phyloP scores from a whole-genome alignment of 768 basidiomycete species.

The Boletellus sp. region DNA sequence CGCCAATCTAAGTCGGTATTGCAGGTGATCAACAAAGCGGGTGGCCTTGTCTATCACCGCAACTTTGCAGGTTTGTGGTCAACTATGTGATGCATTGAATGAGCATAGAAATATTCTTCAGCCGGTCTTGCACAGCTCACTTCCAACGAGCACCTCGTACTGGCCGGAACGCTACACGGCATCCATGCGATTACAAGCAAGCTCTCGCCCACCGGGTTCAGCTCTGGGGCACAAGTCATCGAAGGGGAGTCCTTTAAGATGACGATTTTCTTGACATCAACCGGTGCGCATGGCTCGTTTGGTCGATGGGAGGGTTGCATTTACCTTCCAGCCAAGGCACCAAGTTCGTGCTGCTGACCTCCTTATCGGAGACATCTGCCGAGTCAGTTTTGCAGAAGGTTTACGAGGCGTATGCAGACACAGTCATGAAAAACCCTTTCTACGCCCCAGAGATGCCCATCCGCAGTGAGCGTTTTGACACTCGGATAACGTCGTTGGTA shows the following conservation, averaged over 20 bases:
- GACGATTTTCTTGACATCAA: slow-evolving; percentile 83
- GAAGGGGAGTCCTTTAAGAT: slow-evolving; percentile 96
- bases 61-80: slow-evolving; percentile 74
- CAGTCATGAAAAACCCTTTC: slow-evolving; percentile 99
- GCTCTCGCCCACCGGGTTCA: slow-evolving; percentile 75
- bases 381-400: slow-evolving; percentile 75
- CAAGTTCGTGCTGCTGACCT: slow-evolving; percentile 91
- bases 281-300: slow-evolving; percentile 50
- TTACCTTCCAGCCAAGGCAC: slow-evolving; percentile 55
- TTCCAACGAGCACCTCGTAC: slow-evolving; percentile 92
- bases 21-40: slow-evolving; percentile 97
- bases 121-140: slow-evolving; percentile 90
- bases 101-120: slow-evolving; percentile 30
- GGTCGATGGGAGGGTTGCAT: neutral
- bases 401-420: slow-evolving; percentile 92
- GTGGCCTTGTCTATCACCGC: slow-evolving; percentile 91
- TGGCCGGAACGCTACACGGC: slow-evolving; percentile 95
- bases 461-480: slow-evolving; percentile 84
- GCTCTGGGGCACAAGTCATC: slow-evolving; percentile 91
- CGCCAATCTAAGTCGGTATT: slow-evolving; percentile 6
- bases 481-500: slow-evolving; percentile 58
- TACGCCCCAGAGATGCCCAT: slow-evolving; percentile 99
- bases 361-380: slow-evolving; percentile 66
- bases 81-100: neutral
- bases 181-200: slow-evolving; percentile 98